Evolutionary conservation across 208 protist genomes (phyloP).

Genomic region (Wallacemonas rigidus): DNA sequence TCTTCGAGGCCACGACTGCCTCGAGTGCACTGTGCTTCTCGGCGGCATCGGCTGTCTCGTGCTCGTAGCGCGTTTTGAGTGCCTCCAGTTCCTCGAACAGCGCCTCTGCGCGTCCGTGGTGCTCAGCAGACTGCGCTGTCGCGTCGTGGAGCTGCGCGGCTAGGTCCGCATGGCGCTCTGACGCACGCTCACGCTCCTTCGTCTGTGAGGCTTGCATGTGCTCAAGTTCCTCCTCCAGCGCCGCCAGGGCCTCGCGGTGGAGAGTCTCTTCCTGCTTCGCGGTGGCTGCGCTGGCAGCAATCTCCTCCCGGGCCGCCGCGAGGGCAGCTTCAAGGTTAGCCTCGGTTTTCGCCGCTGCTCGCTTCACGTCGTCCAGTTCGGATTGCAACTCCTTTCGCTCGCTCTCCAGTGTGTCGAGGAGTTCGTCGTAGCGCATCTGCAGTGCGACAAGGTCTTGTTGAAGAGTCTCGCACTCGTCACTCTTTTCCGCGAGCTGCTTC

Average conservation of each 20-base stretch:
- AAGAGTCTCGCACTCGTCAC: constrained; percentile 7
- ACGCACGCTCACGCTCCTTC: constrained; percentile 20
- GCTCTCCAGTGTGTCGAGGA: constrained; percentile 30
- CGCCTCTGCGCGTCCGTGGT: constrained; percentile 24
- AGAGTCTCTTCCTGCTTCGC: constrained; percentile 15
- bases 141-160: constrained; percentile 24
- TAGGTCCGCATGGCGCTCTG: constrained; percentile 12
- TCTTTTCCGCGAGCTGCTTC: constrained; percentile 19
- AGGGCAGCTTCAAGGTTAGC: constrained; percentile 14
- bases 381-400: constrained; percentile 37
- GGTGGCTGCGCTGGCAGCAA: constrained; percentile 27
- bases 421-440: constrained; percentile 10
- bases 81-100: constrained; percentile 22
- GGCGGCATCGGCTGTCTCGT: not conserved
- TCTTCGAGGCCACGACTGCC: not conserved
- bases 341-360: constrained; percentile 33
- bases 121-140: constrained; percentile 17
- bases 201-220: constrained; percentile 21
- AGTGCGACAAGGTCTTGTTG: constrained; percentile 5
- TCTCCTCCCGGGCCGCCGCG: constrained; percentile 26
- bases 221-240: constrained; percentile 13
- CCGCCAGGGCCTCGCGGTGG: constrained; percentile 5
- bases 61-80: not conserved
- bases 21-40: not conserved
- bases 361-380: constrained; percentile 34